A percentile compares a stretch with the other conserved stretches of the same genome.
phyloP scores from a whole-genome alignment of 345 rosid species.

The Kandelia obovata region DNA sequence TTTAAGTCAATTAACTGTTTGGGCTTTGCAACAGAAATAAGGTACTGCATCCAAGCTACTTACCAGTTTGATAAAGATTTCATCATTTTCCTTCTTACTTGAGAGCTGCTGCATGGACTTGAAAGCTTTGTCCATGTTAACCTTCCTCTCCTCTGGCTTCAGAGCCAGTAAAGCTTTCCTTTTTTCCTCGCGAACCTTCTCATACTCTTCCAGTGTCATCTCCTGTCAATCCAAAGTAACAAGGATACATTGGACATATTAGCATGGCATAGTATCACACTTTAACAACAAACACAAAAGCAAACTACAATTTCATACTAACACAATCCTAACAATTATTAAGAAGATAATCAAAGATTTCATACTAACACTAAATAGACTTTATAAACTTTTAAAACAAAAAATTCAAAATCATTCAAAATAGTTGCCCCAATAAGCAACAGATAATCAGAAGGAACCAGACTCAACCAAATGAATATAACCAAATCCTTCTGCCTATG shows the following conservation, averaged over 20 bases:
- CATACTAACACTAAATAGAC: too few species aligned
- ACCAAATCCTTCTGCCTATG: too few species aligned
- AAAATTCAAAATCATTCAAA: too few species aligned
- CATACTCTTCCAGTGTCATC: conserved; percentile 95
- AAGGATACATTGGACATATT: not conserved
- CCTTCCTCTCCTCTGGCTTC: conserved; percentile 80
- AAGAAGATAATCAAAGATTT: too few species aligned
- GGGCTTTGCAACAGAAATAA: not conserved
- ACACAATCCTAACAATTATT: too few species aligned
- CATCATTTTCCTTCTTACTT: conserved; percentile 74
- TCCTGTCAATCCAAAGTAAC: conserved; percentile 41
- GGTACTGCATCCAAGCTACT: not conserved
- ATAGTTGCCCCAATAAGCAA: too few species aligned
- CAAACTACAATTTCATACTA: too few species aligned
- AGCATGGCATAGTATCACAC: too few species aligned
- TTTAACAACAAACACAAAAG: too few species aligned
- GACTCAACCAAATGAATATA: too few species aligned
- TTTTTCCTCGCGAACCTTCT: conserved; percentile 81
- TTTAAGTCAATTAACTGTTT: conserved; percentile 1
- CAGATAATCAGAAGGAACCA: too few species aligned
- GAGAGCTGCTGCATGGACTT: conserved; percentile 83
- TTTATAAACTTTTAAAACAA: too few species aligned
- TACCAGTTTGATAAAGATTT: conserved; percentile 89
- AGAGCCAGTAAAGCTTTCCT: conserved; percentile 61
- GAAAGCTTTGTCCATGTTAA: conserved; percentile 63